These are phyloP conservation scores for Bretziella fagacearum DNA, from an alignment of 2,329 filamentous ascomycete genomes.

Conservation along the genomic window DNA sequence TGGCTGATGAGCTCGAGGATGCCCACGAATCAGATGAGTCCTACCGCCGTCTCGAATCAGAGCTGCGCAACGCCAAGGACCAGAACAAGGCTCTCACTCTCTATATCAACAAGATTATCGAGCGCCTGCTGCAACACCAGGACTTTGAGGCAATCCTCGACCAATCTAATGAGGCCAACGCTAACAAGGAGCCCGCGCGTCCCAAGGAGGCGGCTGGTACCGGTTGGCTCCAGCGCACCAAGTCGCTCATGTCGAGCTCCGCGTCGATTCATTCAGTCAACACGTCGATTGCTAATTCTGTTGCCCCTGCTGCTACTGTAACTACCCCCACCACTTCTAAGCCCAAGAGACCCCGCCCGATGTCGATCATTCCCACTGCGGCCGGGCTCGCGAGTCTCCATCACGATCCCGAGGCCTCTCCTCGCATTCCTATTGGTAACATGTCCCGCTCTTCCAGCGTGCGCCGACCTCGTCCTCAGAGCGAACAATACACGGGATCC, in stretches of 20 bases:
- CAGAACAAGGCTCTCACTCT: slow-evolving; percentile 94
- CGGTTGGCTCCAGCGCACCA: slow-evolving; percentile 43
- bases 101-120: slow-evolving; percentile 99
- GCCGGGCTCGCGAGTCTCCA: slow-evolving; percentile 26
- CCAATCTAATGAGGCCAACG: slow-evolving; percentile 43
- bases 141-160: slow-evolving; percentile 91
- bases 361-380: slow-evolving; percentile 36
- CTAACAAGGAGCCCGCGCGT: slow-evolving; percentile 67
- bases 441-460: slow-evolving; percentile 37
- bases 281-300: slow-evolving; percentile 20
- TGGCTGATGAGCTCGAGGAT: slow-evolving; percentile 80
- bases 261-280: slow-evolving; percentile 29
- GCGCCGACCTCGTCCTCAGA: slow-evolving; percentile 40
- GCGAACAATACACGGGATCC: slow-evolving; percentile 44
- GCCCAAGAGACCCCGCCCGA: slow-evolving; percentile 33
- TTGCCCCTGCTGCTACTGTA: slow-evolving; percentile 14
- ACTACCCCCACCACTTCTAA: slow-evolving; percentile 20
- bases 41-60: slow-evolving; percentile 55
- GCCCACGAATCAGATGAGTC: slow-evolving; percentile 43
- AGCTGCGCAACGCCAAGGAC: slow-evolving; percentile 67
- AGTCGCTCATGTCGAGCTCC: slow-evolving; percentile 23
- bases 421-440: slow-evolving; percentile 53
- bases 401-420: slow-evolving; percentile 55
- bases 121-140: slow-evolving; percentile 79
- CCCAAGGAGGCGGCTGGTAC: slow-evolving; percentile 25